A percentile compares a stretch with the other conserved stretches of the same genome.
phyloP scores from a whole-genome alignment of 2,329 filamentous ascomycete genomes.

The Clarireedia homoeocarpa region DNA sequence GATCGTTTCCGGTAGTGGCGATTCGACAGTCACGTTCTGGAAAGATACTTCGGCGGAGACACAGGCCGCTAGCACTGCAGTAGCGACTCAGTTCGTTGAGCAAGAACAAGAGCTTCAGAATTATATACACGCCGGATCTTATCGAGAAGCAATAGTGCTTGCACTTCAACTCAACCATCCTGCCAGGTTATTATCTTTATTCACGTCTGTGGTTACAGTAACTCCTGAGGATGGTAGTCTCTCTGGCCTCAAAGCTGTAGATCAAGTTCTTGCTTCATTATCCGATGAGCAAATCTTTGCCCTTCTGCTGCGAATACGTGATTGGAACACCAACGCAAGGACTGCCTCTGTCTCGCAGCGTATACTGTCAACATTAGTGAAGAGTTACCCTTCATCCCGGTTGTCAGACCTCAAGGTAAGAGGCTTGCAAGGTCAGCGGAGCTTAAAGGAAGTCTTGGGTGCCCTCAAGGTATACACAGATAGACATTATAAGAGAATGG shows the following conservation, averaged over 20 bases:
- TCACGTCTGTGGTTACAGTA: slow-evolving; percentile 68
- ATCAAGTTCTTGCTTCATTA: slow-evolving; percentile 71
- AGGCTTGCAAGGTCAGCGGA: slow-evolving; percentile 51
- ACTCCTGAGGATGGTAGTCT: slow-evolving; percentile 55
- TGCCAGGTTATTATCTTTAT: slow-evolving; percentile 73
- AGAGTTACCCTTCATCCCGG: slow-evolving; percentile 70
- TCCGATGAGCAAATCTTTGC: slow-evolving; percentile 80
- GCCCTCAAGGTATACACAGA: slow-evolving; percentile 89
- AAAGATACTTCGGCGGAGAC: slow-evolving; percentile 81
- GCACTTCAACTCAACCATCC: slow-evolving; percentile 93
- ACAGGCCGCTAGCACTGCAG: slow-evolving; percentile 63
- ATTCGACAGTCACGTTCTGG: slow-evolving; percentile 94
- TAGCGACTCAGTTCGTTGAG: slow-evolving; percentile 74
- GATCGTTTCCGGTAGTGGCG: slow-evolving; percentile 83
- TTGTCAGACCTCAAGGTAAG: slow-evolving; percentile 63
- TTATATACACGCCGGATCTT: slow-evolving; percentile 79
- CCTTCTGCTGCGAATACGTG: slow-evolving; percentile 72
- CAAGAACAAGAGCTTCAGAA: slow-evolving; percentile 94
- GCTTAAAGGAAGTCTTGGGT: slow-evolving; percentile 75
- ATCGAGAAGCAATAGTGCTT: slow-evolving; percentile 85
- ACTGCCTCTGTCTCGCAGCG: slow-evolving; percentile 80
- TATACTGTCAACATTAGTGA: slow-evolving; percentile 71
- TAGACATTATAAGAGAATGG: slow-evolving; percentile 81
- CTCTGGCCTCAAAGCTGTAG: slow-evolving; percentile 62
- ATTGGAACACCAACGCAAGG: slow-evolving; percentile 96